Evolutionary conservation across 2,329 filamentous ascomycete genomes (phyloP).

Genomic region (Pseudogymnoascus sp.): DNA sequence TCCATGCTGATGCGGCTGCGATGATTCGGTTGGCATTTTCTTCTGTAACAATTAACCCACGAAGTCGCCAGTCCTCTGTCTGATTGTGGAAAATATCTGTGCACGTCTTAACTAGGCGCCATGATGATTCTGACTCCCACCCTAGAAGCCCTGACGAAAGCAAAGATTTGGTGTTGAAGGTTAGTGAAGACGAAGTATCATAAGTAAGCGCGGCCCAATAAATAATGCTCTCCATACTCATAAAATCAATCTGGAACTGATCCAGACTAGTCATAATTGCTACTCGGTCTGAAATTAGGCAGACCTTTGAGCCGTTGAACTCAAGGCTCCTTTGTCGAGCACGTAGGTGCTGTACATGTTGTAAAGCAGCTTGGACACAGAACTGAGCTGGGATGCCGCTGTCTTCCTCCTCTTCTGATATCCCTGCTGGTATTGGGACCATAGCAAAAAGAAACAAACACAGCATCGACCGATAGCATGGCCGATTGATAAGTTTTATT

Average conservation of each 20-base stretch:
- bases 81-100: conserved; percentile 25
- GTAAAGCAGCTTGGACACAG: conserved; percentile 35
- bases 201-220: conserved; percentile 38
- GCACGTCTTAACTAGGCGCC: conserved; percentile 25
- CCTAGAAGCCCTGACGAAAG: conserved; percentile 33
- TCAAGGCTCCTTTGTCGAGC: conserved; percentile 34
- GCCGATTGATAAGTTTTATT: conserved; percentile 35
- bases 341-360: conserved; percentile 35
- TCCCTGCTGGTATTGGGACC: conserved; percentile 34
- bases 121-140: conserved; percentile 23
- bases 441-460: conserved; percentile 34
- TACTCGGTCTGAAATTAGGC: conserved; percentile 19
- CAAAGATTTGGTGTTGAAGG: conserved; percentile 33
- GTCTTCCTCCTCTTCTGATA: conserved; percentile 35
- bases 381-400: conserved; percentile 35
- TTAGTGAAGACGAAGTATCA: conserved; percentile 36
- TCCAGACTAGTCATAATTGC: conserved; percentile 23
- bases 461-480: conserved; percentile 36
- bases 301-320: conserved; percentile 36
- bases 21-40: conserved; percentile 27
- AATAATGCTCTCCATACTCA: conserved; percentile 33
- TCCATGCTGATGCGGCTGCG: conserved; percentile 24
- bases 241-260: conserved; percentile 28
- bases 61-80: conserved; percentile 23
- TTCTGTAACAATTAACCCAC: conserved; percentile 23